Conservation (phyloP, 225 moss, liverwort and hornwort species). For the Pseudoscleropodium purum region DNA sequence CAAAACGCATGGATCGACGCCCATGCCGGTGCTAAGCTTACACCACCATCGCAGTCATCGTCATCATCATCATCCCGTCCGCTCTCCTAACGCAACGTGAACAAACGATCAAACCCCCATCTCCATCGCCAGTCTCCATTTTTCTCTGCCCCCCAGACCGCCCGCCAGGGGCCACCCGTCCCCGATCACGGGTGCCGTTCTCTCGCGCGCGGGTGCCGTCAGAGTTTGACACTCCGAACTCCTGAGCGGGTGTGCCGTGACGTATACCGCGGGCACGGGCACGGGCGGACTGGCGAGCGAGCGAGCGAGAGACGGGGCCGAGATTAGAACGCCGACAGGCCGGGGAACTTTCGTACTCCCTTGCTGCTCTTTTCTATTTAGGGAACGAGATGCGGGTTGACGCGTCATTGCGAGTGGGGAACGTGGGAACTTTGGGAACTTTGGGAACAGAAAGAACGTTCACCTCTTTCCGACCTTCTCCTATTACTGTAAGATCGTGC, state of each 20-base stretch:
- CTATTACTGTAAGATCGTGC: not conserved
- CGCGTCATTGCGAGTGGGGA: not conserved
- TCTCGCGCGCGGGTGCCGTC: not conserved
- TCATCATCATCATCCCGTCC: not conserved
- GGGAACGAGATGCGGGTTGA: not conserved
- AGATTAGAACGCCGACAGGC: slow-evolving; percentile 6
- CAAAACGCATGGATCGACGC: not conserved
- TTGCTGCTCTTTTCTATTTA: not conserved
- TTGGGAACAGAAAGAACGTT: not conserved
- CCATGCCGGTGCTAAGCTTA: not conserved
- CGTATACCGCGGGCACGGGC: not conserved
- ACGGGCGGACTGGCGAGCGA: too few species aligned
- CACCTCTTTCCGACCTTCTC: not conserved
- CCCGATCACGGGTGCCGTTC: not conserved
- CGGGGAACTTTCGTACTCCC: not conserved
- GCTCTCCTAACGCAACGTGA: not conserved
- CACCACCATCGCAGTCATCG: not conserved
- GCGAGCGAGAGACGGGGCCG: not conserved
- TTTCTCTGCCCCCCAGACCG: not conserved
- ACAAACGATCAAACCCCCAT: slow-evolving; percentile 19
- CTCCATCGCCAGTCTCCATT: not conserved
- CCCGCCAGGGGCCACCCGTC: not conserved
- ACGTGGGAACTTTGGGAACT: not conserved
- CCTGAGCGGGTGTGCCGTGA: not conserved
- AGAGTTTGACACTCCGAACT: not conserved